Base-by-base conservation (phyloP, 225 moss, liverwort and hornwort species). In the Physcomitrium patens region DNA sequence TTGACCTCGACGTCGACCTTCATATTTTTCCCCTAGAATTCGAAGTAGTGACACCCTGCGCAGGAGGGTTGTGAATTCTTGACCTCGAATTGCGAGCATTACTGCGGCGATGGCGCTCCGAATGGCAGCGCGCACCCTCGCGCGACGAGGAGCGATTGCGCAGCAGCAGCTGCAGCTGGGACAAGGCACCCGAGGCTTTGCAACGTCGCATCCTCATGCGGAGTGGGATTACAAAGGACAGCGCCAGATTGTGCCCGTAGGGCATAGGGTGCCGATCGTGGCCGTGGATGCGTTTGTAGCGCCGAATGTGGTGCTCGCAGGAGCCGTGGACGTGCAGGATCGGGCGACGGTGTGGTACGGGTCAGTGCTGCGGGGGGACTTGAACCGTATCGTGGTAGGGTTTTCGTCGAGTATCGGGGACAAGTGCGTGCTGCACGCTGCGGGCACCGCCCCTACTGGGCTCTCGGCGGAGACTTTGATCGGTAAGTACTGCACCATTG, bases 231-330 rank as follows among this genome's bases (percentile, higher is more conserved):
- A 94, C 73, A 82, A 91, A 49, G 97, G 97, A 41, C 94, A 99
- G 73, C 88, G 97, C 58, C 85, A 84, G 64, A 78, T 84, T 55
- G 75, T 99, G 55, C 94, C 97, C 1, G 69, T 94, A 7, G 83
- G 82, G 22, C 65, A 76, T 10, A 73, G 69, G 11, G 93, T 95
- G 55, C 97, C 97, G 23, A 63, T 67, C 10, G 91, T 99, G 60
- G 88, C 94, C 15, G 94, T 99, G 43, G 94, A 99, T 50, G 94
- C 97, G 0, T 95, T 82, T 69, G 91, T 95, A 2, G 94, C 94
- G 20, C 97, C 97, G 8, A 99, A 94, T 51, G 93, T 62, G 12
- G 80, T 95, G 18, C 84, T 99, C 2, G 90, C 90, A 22, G 94
- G 97, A 14, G 82, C 90, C 13, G 97, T 99, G 16, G 83, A 93